Percentiles rank a stretch among this genome's conserved stretches.
These are phyloP conservation scores for Paraglomus occultum DNA, from an alignment of 192 early-diverging fungal species.

Conservation along the genomic window DNA sequence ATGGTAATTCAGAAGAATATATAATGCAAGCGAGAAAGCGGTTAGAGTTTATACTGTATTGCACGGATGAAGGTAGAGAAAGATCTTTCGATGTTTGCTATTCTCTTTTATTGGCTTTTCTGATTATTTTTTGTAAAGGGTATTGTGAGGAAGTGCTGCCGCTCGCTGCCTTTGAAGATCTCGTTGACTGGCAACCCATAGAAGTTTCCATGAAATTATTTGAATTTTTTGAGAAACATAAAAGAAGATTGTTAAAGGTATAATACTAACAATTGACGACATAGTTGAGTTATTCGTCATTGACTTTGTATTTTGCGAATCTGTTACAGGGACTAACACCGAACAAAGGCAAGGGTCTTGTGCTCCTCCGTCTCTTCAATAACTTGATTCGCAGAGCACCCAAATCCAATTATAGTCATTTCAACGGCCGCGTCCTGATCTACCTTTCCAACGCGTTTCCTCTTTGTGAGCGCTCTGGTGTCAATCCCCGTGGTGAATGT, in stretches of 20 bases:
- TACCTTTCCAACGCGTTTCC: constrained; percentile 84
- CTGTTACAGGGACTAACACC: constrained; percentile 28
- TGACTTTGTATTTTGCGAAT: not conserved
- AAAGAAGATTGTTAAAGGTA: constrained; percentile 20
- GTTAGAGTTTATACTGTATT: too few species aligned
- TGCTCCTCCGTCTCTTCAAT: constrained; percentile 84
- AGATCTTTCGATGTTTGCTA: too few species aligned
- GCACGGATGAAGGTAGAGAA: too few species aligned
- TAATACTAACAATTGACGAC: not conserved
- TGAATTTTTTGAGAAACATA: constrained; percentile 11
- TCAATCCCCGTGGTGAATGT: constrained; percentile 89
- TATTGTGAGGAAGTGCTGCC: constrained; percentile 9
- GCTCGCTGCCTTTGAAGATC: constrained; percentile 11
- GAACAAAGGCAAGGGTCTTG: constrained; percentile 78
- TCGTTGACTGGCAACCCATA: constrained; percentile 16
- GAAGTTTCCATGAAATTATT: constrained; percentile 21
- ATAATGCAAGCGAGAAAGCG: too few species aligned
- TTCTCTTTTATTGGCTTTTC: too few species aligned
- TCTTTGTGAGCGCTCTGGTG: constrained; percentile 83
- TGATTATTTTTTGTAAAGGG: not conserved
- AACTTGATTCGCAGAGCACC: constrained; percentile 87
- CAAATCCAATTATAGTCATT: constrained; percentile 73
- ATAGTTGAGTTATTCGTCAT: not conserved
- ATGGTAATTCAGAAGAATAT: too few species aligned
- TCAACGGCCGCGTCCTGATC: constrained; percentile 85